Evolutionary conservation across 2,329 filamentous ascomycete genomes (phyloP).

Genomic region (Fusarium tjaetaba): DNA sequence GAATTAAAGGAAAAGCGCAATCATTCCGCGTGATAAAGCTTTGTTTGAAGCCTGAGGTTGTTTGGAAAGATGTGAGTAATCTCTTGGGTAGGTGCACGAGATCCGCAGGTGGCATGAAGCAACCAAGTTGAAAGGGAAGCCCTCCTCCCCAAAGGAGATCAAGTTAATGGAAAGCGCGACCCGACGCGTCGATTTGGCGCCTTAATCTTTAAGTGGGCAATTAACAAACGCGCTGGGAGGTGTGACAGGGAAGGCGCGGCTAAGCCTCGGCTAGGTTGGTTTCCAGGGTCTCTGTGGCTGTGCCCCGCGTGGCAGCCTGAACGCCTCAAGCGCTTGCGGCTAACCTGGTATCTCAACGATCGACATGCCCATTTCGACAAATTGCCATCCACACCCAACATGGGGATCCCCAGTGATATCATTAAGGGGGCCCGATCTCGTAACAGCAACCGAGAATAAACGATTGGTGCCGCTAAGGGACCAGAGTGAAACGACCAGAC

Average conservation of each 20-base stretch:
- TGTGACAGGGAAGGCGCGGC: slow-evolving; percentile 2
- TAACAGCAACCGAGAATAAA: slow-evolving; percentile 14
- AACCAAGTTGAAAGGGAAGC: slow-evolving; percentile 27
- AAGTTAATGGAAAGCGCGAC: slow-evolving; percentile 41
- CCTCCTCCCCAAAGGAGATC: slow-evolving; percentile 16
- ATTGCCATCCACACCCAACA: slow-evolving; percentile 29
- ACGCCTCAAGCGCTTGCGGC: slow-evolving; percentile 27
- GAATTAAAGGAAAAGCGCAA: neutral
- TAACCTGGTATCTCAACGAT: slow-evolving; percentile 32
- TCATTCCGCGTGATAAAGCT: neutral
- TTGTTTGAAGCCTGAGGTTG: neutral
- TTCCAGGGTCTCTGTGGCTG: slow-evolving; percentile 30
- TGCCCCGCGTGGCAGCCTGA: neutral
- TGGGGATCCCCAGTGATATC: slow-evolving; percentile 40
- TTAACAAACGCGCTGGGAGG: slow-evolving; percentile 18
- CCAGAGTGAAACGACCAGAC: neutral
- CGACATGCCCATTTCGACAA: slow-evolving; percentile 29
- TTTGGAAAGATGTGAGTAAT: slow-evolving; percentile 4
- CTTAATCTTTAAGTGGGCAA: slow-evolving; percentile 27
- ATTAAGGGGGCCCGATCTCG: slow-evolving; percentile 10
- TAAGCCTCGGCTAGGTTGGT: slow-evolving; percentile 20
- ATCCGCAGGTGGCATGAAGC: slow-evolving; percentile 33
- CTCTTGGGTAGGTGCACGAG: slow-evolving; percentile 7
- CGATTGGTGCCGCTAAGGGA: slow-evolving; percentile 7
- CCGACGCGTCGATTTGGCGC: slow-evolving; percentile 49